Evolutionary conservation across 2,329 filamentous ascomycete genomes (phyloP), one percentile per base, ranked within the genome.

Genomic region (Aspergillus ochraceus): DNA sequence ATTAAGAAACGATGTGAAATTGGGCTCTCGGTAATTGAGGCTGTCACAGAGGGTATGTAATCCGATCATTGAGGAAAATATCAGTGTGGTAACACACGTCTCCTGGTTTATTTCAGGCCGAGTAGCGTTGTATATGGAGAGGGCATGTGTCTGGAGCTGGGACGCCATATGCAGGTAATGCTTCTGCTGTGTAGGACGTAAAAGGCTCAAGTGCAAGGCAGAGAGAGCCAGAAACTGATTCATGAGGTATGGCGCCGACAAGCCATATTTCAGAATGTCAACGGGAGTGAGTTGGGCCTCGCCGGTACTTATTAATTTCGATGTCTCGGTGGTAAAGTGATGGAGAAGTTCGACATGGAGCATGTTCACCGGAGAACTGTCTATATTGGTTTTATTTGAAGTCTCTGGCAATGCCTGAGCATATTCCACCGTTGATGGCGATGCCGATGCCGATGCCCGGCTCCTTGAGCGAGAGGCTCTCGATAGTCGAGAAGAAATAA

Each of bases 221-320:
- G 79, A 71, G 49, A 80, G 64, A 39, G 79, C 81, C 10, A 83
- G 74, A 4, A 82, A 55, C 62, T 82, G 74, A 57, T 83, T 78
- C 62, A 83, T 76, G 5, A 81, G 74, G 57, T 79, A 83, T 1
- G 78, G 80, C 3, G 54, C 65, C 30, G 29, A 12, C 4, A 64
- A 12, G 1, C 53, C 47, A 32, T 51, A 42, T 4, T 30, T 53
- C 10, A 60, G 12, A 6, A 22, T 14, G 5, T 42, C 36, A n/a
- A 55, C 47, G 2, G 39, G 12, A 11, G 53, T 52, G 10, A 54
- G 49, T 6, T 52, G 12, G 2, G 11, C 4, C 24, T 4, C 19
- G 32, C 30, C 50, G 19, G 11, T 10, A 26, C 47, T 20, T 10
- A 60, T 17, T 6, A 57, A 54, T 6, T 52, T 20, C 12, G 52